Percentiles rank a stretch among this genome's conserved stretches.
phyloP scores from a whole-genome alignment of 257 asterid genomes.

The Verbena officinalis region DNA sequence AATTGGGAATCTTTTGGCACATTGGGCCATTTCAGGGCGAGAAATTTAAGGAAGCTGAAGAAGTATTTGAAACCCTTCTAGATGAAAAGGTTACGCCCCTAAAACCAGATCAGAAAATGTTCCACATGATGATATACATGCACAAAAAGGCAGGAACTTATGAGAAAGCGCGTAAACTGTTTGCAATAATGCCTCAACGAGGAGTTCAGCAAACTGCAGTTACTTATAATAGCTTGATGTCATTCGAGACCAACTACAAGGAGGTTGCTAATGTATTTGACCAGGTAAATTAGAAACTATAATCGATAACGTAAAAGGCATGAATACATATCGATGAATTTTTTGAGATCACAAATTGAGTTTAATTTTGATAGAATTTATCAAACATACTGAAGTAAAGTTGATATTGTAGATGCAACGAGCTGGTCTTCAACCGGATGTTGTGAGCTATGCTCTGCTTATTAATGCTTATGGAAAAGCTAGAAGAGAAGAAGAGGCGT shows the following conservation, averaged over 20 bases:
- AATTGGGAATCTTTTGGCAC: constrained; percentile 15
- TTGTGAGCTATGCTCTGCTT: constrained; percentile 88
- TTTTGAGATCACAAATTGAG: neutral
- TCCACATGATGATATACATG: constrained; percentile 99
- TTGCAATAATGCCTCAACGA: constrained; percentile 72
- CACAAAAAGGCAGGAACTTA: constrained; percentile 72
- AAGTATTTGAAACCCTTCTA: constrained; percentile 69
- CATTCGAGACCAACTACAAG: constrained; percentile 86
- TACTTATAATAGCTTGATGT: constrained; percentile 94
- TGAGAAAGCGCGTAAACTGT: constrained; percentile 86
- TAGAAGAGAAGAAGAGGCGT: constrained; percentile 98
- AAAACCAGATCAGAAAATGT: constrained; percentile 97
- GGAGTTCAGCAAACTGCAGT: constrained; percentile 73
- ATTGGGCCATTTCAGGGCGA: constrained; percentile 64
- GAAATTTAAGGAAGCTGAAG: constrained; percentile 88
- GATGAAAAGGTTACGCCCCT: constrained; percentile 61
- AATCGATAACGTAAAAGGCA: no score
- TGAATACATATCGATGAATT: no score
- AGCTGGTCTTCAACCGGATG: constrained; percentile 76
- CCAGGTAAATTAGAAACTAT: constrained; percentile 60
- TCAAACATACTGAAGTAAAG: constrained; percentile 27
- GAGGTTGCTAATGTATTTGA: constrained; percentile 89
- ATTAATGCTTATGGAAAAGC: constrained; percentile 93
- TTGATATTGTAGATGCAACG: constrained; percentile 79
- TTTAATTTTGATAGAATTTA: constrained; percentile 17